A percentile compares a stretch with the other conserved stretches of the same genome.
Conservation (phyloP, 129 eudicot genomes). For the Artemisia argyi region DNA sequence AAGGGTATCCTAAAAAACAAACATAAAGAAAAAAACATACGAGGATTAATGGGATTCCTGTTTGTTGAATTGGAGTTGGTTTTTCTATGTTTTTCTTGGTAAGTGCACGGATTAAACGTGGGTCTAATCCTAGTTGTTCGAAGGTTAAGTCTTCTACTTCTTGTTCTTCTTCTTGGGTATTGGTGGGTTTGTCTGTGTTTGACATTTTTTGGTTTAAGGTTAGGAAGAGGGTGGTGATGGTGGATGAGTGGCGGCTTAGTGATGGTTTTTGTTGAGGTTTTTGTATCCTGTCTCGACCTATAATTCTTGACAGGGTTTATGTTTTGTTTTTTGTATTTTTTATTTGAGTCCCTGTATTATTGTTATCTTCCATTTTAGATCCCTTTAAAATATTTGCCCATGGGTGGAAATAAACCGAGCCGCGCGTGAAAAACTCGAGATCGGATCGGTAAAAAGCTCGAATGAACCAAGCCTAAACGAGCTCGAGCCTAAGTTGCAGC, state of each 20-base stretch:
- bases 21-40: conserved; percentile 31
- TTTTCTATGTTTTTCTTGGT: conserved; percentile 61
- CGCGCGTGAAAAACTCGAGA: too few relatives aligned
- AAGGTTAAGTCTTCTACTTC: conserved; percentile 46
- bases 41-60: conserved; percentile 76
- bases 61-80: conserved; percentile 87
- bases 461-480: too few relatives aligned
- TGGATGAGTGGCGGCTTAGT: background rate
- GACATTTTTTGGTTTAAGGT: conserved; percentile 34
- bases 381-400: background rate
- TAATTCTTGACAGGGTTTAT: background rate
- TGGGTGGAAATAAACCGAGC: too few relatives aligned
- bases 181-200: conserved; percentile 7
- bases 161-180: conserved; percentile 8
- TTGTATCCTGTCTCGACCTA: conserved; percentile 30
- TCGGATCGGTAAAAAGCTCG: too few relatives aligned
- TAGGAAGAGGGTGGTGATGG: background rate
- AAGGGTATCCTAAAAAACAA: too few relatives aligned
- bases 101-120: conserved; percentile 82
- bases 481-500: too few relatives aligned
- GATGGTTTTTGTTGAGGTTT: conserved; percentile 17
- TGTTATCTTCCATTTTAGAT: background rate
- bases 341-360: background rate
- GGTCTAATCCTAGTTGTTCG: conserved; percentile 78
- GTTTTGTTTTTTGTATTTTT: background rate